phyloP scores from a whole-genome alignment of 352 stramenopile species.

The Pythium vanterpoolii region DNA sequence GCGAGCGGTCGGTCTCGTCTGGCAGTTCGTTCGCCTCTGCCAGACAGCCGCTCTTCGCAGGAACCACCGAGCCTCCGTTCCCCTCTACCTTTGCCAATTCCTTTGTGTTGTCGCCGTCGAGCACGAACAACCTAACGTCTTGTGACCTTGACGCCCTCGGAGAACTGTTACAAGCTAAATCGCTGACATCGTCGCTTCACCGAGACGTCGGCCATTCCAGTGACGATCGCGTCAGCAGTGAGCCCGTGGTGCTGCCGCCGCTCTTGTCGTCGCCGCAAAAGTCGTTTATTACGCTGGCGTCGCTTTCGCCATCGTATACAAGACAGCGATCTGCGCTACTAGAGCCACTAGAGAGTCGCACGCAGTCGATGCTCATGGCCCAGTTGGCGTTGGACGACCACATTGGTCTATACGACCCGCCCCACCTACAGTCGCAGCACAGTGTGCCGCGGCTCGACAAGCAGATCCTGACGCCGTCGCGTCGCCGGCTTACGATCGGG shows the following conservation, averaged over 20 bases:
- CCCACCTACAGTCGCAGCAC: neutral
- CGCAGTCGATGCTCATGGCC: neutral
- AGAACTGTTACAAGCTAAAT: constrained; percentile 9
- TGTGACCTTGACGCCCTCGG: constrained; percentile 21
- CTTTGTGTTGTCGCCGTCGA: neutral
- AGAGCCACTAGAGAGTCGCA: constrained; percentile 12
- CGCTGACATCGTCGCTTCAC: neutral
- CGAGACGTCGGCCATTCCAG: neutral
- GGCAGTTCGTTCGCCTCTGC: neutral
- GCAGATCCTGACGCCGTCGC: constrained; percentile 8
- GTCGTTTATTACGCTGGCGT: neutral
- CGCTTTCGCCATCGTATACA: neutral
- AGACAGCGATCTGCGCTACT: constrained; percentile 4
- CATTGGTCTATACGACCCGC: neutral
- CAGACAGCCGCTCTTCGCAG: neutral
- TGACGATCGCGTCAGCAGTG: neutral
- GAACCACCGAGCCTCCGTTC: neutral
- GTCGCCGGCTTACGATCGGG: constrained; percentile 22
- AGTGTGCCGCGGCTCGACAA: constrained; percentile 2
- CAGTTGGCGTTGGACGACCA: neutral
- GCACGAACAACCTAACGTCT: neutral
- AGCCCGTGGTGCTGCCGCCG: neutral
- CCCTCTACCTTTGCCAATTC: neutral
- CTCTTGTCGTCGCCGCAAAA: constrained; percentile 11
- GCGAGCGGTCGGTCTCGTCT: constrained; percentile 3